Evolutionary conservation across 768 basidiomycete genomes (phyloP).

Genomic region (Albatrellus ellisii): DNA sequence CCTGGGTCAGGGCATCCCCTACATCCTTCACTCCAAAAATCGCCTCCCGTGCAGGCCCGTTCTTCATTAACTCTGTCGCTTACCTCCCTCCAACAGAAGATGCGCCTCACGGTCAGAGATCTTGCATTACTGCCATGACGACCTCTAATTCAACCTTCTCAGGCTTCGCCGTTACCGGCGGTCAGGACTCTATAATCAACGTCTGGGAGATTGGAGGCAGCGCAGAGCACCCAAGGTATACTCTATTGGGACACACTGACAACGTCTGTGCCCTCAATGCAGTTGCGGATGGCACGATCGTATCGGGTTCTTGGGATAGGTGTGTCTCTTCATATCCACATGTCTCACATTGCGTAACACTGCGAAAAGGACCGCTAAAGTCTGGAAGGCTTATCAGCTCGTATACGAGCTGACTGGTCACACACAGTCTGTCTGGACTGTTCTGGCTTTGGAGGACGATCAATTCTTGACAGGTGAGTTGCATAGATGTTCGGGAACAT

Average conservation of each 20-base stretch:
- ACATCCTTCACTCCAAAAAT: slow-evolving; percentile 40
- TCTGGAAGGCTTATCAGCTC: slow-evolving; percentile 75
- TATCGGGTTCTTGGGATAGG: slow-evolving; percentile 98
- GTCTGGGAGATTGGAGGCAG: slow-evolving; percentile 53
- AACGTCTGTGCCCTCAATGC: slow-evolving; percentile 84
- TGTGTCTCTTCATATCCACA: slow-evolving; percentile 24
- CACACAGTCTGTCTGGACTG: slow-evolving; percentile 89
- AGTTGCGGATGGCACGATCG: slow-evolving; percentile 55
- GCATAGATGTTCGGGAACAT: too few species aligned
- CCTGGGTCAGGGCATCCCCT: slow-evolving; percentile 52
- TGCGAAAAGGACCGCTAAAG: slow-evolving; percentile 69
- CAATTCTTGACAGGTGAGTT: slow-evolving; percentile 68
- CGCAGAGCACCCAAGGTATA: slow-evolving; percentile 65
- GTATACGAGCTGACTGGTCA: slow-evolving; percentile 73
- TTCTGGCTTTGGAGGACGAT: slow-evolving; percentile 64
- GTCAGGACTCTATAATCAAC: slow-evolving; percentile 82
- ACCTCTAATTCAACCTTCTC: slow-evolving; percentile 11
- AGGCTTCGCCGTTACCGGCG: slow-evolving; percentile 73
- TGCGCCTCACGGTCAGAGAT: slow-evolving; percentile 50
- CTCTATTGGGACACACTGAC: slow-evolving; percentile 76
- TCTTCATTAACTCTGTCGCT: slow-evolving; percentile 72
- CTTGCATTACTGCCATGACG: background rate
- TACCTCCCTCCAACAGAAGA: slow-evolving; percentile 48
- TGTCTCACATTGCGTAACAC: background rate
- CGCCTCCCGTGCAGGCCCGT: slow-evolving; percentile 49